A percentile compares a stretch with the other conserved stretches of the same genome.
phyloP scores from a whole-genome alignment of 371 early-diverging fungal species.

The Sporodiniella umbellata region DNA sequence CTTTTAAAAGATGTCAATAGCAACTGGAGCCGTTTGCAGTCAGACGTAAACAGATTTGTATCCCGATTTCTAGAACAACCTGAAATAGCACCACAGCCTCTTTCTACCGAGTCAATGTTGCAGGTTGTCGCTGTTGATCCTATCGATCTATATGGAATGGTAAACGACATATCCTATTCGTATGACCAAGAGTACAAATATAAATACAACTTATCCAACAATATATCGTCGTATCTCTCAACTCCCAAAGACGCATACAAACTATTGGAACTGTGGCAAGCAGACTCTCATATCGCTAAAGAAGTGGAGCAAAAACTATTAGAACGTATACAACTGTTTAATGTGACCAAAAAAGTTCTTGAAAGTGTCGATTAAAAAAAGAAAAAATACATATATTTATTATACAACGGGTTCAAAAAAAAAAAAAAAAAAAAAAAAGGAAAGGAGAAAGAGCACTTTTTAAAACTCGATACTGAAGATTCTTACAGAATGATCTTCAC shows the following conservation, averaged over 20 bases:
- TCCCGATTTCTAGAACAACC: not conserved
- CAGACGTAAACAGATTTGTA: slow-evolving; percentile 10
- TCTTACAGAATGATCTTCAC: slow-evolving; percentile 76
- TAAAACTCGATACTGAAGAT: slow-evolving; percentile 53
- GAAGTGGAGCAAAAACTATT: slow-evolving; percentile 6
- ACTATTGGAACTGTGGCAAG: slow-evolving; percentile 14
- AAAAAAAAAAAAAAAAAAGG: not conserved
- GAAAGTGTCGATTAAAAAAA: slow-evolving; percentile 18
- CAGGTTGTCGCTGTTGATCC: slow-evolving; percentile 15
- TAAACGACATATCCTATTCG: slow-evolving; percentile 9
- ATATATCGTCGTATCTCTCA: slow-evolving; percentile 4
- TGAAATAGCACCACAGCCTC: not conserved
- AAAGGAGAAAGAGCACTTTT: not conserved
- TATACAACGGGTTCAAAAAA: slow-evolving; percentile 12
- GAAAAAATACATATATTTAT: not conserved
- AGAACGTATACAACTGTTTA: slow-evolving; percentile 26
- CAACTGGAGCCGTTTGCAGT: slow-evolving; percentile 7
- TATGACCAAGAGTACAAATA: slow-evolving; percentile 17
- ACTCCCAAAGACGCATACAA: slow-evolving; percentile 3
- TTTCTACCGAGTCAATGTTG: slow-evolving; percentile 21
- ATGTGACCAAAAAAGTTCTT: slow-evolving; percentile 18
- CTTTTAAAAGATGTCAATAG: slow-evolving; percentile 4
- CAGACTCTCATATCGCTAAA: slow-evolving; percentile 16
- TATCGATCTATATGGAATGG: slow-evolving; percentile 10
- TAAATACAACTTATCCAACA: slow-evolving; percentile 5